Evolutionary conservation across 2,329 filamentous ascomycete species (phyloP), one percentile per base, ranked within the genome.

Genomic region (Exserohilum rostratum): DNA sequence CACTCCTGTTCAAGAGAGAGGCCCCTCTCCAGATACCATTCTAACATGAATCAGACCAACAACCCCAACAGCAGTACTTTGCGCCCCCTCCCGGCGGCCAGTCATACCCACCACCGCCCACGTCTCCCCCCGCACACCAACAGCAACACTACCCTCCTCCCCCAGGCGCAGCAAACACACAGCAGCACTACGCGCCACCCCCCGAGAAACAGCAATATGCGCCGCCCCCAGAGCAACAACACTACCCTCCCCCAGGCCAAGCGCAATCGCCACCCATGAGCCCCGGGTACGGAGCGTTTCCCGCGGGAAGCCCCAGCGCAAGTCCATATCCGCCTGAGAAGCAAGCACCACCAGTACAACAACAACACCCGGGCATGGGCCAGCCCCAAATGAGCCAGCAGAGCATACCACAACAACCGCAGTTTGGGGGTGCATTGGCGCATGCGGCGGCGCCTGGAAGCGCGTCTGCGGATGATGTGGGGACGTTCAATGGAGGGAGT

Each of bases 401-500:
- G 37, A 53, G 53, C 27, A 61, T 67, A 50, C 71, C 69, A 52
- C 72, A 68, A n/a, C 62, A 65, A 31, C 61, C 67, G 43, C 73
- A 75, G 38, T 67, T 67, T 57, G 62, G 60, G 58, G 57, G 68
- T 0, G 62, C 50, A 30, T 5, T 11, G 52, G 53, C 35, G 50
- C 54, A 20, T 75, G 76, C n/a, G 12, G 76, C n/a, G 12, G n/a
- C 27, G 17, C 43, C 77, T 29, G 46, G 12, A 22, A 34, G 18
- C 7, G 79, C 84, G 0, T 76, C 77, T 0, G 80, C 86, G 27
- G 95, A 98, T 74, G 93, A 96, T 65, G 86, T 96, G 1, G 95
- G 95, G n/a, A 95, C 90, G 0, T 99, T 98, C 80, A 98, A 98
- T 72, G 95, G 95, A 13, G 95, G 95, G 11, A 93, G 90, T 70